phyloP scores from a whole-genome alignment of 495 filamentous ascomycete genomes.

The Lentithecium fluviatile region DNA sequence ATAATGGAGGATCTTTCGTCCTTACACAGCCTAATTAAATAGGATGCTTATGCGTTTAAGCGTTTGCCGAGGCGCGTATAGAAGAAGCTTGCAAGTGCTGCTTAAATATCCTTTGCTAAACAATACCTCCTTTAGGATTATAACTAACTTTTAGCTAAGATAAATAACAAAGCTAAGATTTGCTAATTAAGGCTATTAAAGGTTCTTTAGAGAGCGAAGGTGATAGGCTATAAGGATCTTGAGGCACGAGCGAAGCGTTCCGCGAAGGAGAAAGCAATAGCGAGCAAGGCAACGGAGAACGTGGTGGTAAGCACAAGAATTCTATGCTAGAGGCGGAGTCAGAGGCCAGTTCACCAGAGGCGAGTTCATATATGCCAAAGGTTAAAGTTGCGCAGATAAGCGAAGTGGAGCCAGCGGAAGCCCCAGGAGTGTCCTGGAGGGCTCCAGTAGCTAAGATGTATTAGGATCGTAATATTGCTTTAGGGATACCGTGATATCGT shows the following conservation, averaged over 20 bases:
- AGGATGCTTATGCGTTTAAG: constrained; percentile 1
- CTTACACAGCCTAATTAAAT: constrained; percentile 1
- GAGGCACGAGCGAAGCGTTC: constrained; percentile 7
- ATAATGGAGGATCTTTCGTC: not conserved
- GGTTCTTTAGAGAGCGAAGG: constrained; percentile 1
- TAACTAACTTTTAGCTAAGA: not conserved
- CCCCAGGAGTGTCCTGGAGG: not conserved
- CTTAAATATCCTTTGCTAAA: constrained; percentile 9
- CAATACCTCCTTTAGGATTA: constrained; percentile 5
- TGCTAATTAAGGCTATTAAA: not conserved
- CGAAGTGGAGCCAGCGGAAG: no score
- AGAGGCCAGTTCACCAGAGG: not conserved
- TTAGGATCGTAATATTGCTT: not conserved
- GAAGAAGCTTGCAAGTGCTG: constrained; percentile 13
- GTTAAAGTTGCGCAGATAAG: no score
- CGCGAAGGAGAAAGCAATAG: constrained; percentile 11
- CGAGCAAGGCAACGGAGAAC: constrained; percentile 11
- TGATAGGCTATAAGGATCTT: constrained; percentile 10
- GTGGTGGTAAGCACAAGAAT: not conserved
- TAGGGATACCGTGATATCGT: no score
- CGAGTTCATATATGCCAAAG: not conserved
- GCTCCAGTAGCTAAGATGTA: constrained; percentile 3
- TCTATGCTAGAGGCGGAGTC: constrained; percentile 1
- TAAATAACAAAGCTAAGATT: constrained; percentile 3
- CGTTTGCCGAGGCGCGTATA: constrained; percentile 4